Evolutionary conservation across 768 basidiomycete species (phyloP), one percentile per base, ranked within the genome.

Genomic region (Macrolepiota albuminosa): DNA sequence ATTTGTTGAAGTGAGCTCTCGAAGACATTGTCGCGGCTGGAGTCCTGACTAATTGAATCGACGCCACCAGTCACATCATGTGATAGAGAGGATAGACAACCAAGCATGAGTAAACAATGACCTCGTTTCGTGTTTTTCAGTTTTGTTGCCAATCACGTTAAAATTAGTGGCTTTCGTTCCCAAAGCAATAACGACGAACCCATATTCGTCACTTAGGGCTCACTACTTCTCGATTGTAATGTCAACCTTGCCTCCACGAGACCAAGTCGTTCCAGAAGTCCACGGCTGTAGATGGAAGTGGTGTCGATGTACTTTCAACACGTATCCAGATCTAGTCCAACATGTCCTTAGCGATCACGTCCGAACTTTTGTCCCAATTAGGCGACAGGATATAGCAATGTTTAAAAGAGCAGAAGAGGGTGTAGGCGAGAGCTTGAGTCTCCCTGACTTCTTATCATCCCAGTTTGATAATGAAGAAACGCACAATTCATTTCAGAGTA

Each of bases 271-370:
- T 11, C 47, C 64, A 33, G 62, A 62, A 33, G 60, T 70, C 7
- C 61, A 76, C 60, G 64, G 72, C 13, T 86, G 84, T 69, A 73
- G 71, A 56, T 85, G 84, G 85, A 73, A 73, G 6, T 82, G 81
- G 80, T 87, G 85, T 55, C 72, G 79, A 2, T 68, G 68, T 10
- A 71, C 71, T 2, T 85, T 80, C 57, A 48, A 66, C 10, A 73
- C 64, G 31, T 68, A 72, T n/a, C 61, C 67, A 2, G 75, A 75
- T 16, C 76, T 85, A 31, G 66, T 71, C 3, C 62, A 71, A 7
- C 85, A 87, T 65, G 77, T 85, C 46, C 66, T 75, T 14, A 66
- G 71, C 31, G 76, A 80, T 11, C 85, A 87, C 66, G 73, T 82
- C 46, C 73, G 69, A 54, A 71, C 70, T 31, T 72, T 76, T 40